A percentile compares a stretch with the other conserved stretches of the same genome.
phyloP scores from a whole-genome alignment of 225 moss, liverwort and hornwort genomes.

The Marchantia paleacea region DNA sequence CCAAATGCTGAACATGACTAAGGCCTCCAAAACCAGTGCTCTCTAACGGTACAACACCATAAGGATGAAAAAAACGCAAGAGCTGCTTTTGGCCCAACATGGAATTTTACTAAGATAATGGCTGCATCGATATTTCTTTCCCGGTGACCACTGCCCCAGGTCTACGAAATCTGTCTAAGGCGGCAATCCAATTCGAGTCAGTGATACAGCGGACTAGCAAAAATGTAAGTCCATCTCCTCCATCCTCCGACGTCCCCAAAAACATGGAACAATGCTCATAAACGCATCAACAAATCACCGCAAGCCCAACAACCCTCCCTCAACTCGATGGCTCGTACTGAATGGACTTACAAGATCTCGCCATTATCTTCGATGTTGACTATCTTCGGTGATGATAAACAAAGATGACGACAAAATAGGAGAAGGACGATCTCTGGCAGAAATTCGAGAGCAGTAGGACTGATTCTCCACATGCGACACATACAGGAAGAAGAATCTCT shows the following conservation, averaged over 20 bases:
- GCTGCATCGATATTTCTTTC: not conserved
- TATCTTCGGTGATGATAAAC: not conserved
- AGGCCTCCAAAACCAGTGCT: slow-evolving; percentile 1
- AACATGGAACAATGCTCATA: slow-evolving; percentile 4
- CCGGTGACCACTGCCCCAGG: not conserved
- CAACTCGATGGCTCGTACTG: not conserved
- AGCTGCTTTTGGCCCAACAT: not conserved
- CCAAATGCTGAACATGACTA: not conserved
- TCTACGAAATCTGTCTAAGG: not conserved
- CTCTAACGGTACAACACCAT: slow-evolving; percentile 13
- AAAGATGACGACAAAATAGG: slow-evolving; percentile 6
- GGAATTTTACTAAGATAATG: not conserved
- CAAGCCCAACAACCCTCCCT: not conserved
- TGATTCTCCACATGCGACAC: slow-evolving; percentile 9
- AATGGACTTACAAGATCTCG: slow-evolving; percentile 14
- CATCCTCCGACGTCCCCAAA: not conserved
- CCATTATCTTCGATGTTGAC: not conserved
- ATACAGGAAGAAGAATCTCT: not conserved
- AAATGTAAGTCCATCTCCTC: slow-evolving; percentile 13
- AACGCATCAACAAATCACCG: not conserved
- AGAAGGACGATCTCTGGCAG: not conserved
- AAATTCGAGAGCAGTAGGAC: not conserved
- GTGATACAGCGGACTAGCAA: slow-evolving; percentile 18
- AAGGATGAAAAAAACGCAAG: slow-evolving; percentile 5
- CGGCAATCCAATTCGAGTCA: not conserved